Percentiles rank a stretch among this genome's conserved stretches.
Evolutionary conservation across 305 asterid genomes (phyloP).

Genomic region (Fraxinus baroniana): DNA sequence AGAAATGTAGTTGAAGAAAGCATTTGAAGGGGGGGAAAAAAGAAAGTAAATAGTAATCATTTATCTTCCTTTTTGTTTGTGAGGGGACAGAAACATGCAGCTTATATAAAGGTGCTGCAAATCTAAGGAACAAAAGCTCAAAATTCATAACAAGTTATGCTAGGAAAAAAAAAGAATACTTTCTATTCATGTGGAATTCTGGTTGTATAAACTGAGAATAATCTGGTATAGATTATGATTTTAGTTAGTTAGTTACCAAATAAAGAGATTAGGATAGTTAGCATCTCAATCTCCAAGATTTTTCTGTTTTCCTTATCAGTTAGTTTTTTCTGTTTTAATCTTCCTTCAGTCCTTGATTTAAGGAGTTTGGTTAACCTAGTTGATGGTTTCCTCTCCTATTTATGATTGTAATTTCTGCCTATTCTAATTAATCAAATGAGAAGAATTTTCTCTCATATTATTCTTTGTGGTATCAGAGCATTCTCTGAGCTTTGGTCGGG

Average conservation of each 20-base stretch:
- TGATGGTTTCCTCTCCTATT: background rate
- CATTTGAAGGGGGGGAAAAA: background rate
- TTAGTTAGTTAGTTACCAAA: background rate
- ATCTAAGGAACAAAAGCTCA: background rate
- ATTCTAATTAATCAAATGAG: background rate
- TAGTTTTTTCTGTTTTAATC: background rate
- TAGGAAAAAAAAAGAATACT: background rate
- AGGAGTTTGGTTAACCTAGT: background rate
- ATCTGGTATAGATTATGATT: background rate
- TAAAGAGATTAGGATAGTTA: background rate
- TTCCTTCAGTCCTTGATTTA: background rate
- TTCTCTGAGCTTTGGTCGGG: too few relatives aligned
- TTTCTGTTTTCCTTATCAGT: background rate
- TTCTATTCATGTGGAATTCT: background rate
- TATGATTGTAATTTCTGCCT: background rate
- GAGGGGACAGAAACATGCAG: background rate
- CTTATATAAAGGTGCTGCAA: background rate
- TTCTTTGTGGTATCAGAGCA: background rate
- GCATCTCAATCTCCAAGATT: background rate
- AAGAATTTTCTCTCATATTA: background rate
- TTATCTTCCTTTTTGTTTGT: background rate
- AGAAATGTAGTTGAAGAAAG: background rate
- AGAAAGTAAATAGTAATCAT: background rate
- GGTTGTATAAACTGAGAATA: background rate
- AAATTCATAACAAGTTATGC: background rate